Evolutionary conservation across 345 rosid species (phyloP), one percentile per base, ranked within the genome.

Genomic region (Salix suchowensis): DNA sequence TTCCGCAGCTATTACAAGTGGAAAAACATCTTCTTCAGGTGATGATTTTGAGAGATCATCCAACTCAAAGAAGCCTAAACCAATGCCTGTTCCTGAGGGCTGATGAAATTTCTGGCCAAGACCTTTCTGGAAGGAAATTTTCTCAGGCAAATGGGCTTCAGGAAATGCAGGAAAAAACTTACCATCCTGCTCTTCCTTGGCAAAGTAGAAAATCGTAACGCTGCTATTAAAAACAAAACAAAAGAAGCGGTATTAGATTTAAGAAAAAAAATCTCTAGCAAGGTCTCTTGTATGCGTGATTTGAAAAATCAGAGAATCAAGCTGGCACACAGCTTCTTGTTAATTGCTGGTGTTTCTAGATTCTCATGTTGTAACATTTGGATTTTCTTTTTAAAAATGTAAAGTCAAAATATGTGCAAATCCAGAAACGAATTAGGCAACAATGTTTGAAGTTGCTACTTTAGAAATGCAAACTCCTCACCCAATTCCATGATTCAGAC

Each of bases 1-100:
- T 85, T 89, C 97, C 16, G 94, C 93, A 79, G 88, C 88, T 82
- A 94, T 90, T 65, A 92, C 93, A 72, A 94, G 97, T 48, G 98
- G 97, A 74, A 89, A 92, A 72, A 91, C 86, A 71, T 89, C 97
- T 82, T 88, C 94, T 64, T 72, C 86, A 0, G 88, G 80, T 36
- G 92, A 88, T 42, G 97, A 88, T 77, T 90, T 92, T 14, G 95
- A 85, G 34, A 94, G 96, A 77, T 89, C 93, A 77, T 88, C 92
- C 73, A 91, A 79, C 62, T 87, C 89, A 87, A 88, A 94, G 85
- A 94, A 92, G 55, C 94, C 97, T 7, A 94, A 70, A 81, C 92
- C 97, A 13, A 88, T 87, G 78, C 98, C 98, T 40, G 96, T 87
- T 80, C 98, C 94, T 12, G 93, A 84, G 78, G 93, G 86, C 86